A percentile compares a stretch with the other conserved stretches of the same genome.
Evolutionary conservation across 768 basidiomycete species (phyloP).

Genomic region (Tulasnella sp.): DNA sequence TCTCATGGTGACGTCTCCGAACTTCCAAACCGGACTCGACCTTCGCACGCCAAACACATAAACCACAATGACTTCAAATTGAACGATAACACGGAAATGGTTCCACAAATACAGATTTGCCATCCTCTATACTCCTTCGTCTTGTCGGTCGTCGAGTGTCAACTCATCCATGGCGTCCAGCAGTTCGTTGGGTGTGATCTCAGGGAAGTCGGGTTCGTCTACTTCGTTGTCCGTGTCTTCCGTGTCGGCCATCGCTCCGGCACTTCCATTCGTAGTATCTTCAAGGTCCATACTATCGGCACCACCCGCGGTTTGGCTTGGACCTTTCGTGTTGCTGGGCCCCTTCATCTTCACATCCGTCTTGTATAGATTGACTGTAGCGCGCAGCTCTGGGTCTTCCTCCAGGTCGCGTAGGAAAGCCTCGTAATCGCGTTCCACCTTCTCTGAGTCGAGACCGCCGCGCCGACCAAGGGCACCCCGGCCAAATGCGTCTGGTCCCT

Average conservation of each 20-base stretch:
- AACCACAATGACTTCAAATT: too few relatives aligned
- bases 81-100: too few relatives aligned
- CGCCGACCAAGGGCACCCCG: constrained; percentile 80
- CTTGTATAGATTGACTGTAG: constrained; percentile 79
- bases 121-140: background rate
- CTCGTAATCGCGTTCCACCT: constrained; percentile 96
- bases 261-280: constrained; percentile 14
- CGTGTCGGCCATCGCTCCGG: constrained; percentile 22
- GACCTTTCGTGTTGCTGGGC: constrained; percentile 27
- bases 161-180: constrained; percentile 88
- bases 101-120: too few relatives aligned
- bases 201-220: constrained; percentile 79
- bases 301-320: constrained; percentile 35
- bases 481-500: constrained; percentile 31
- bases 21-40: too few relatives aligned
- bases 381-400: constrained; percentile 86
- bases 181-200: constrained; percentile 70
- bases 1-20: too few relatives aligned
- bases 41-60: too few relatives aligned
- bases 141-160: constrained; percentile 45
- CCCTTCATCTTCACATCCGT: constrained; percentile 37
- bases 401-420: constrained; percentile 86
- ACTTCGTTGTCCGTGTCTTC: constrained; percentile 36
- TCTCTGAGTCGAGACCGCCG: constrained; percentile 81
- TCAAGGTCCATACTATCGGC: constrained; percentile 60